These are phyloP conservation scores for Chlamydomonas schloesseri DNA, from an alignment of 139 green algal species.

Conservation along the genomic window DNA sequence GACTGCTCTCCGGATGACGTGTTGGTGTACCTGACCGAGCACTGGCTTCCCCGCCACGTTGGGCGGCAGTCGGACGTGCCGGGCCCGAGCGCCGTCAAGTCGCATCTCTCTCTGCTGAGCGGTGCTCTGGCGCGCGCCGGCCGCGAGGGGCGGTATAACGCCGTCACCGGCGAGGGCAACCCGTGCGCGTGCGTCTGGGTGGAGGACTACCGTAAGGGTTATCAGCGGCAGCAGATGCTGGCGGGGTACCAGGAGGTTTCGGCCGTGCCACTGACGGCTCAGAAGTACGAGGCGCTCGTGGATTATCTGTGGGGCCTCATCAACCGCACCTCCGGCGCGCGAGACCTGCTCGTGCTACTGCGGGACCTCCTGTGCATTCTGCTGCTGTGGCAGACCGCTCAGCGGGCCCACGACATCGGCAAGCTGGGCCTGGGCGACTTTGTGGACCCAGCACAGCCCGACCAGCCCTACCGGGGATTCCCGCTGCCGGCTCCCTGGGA, in stretches of 20 bases:
- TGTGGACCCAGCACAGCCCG: not conserved
- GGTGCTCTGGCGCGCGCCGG: too few relatives aligned
- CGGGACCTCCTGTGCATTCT: not conserved
- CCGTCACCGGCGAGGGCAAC: not conserved
- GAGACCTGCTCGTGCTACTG: not conserved
- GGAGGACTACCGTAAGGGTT: too few relatives aligned
- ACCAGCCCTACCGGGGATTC: not conserved
- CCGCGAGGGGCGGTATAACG: too few relatives aligned
- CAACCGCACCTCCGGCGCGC: too few relatives aligned
- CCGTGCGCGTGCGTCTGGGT: not conserved
- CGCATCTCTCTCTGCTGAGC: too few relatives aligned
- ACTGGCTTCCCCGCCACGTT: too few relatives aligned
- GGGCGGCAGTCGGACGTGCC: too few relatives aligned
- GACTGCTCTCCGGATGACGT: not conserved
- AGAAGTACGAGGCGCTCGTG: not conserved
- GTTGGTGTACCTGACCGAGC: too few relatives aligned
- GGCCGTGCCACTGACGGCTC: not conserved
- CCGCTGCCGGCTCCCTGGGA: not conserved
- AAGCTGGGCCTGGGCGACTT: slow-evolving; percentile 6
- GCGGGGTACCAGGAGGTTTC: not conserved
- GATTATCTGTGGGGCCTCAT: not conserved
- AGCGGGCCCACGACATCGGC: not conserved
- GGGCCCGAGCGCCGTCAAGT: too few relatives aligned
- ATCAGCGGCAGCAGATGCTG: too few relatives aligned
- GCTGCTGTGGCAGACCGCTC: slow-evolving; percentile 3